Evolutionary conservation across 2,329 filamentous ascomycete genomes (phyloP).

Genomic region (Samsoniella hepiali): DNA sequence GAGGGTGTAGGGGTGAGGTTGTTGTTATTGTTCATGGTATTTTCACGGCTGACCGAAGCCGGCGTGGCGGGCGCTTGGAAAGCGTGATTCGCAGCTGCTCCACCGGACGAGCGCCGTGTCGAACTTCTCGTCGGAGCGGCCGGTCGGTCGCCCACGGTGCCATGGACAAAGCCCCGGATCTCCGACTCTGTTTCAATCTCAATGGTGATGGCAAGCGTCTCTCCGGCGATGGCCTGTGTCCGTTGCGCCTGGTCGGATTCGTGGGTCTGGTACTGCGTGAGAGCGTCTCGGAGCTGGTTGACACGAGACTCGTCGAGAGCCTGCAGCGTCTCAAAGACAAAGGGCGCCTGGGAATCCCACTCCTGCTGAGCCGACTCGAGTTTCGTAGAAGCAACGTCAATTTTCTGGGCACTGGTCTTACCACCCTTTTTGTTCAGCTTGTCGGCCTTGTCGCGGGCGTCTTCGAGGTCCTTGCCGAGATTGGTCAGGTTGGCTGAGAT

Average conservation of each 20-base stretch:
- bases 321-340: slow-evolving; percentile 90
- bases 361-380: slow-evolving; percentile 77
- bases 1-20: slow-evolving; percentile 13
- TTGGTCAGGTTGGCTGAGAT: slow-evolving; percentile 76
- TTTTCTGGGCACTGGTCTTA: slow-evolving; percentile 72
- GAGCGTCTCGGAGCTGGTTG: slow-evolving; percentile 83
- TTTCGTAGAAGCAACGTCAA: slow-evolving; percentile 68
- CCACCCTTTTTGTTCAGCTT: slow-evolving; percentile 77
- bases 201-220: slow-evolving; percentile 75
- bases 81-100: slow-evolving; percentile 20
- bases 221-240: slow-evolving; percentile 69
- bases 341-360: slow-evolving; percentile 93
- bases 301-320: slow-evolving; percentile 83
- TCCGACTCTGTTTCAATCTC: slow-evolving; percentile 86
- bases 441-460: slow-evolving; percentile 79
- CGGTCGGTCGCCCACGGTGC: slow-evolving; percentile 37
- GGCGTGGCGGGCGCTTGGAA: slow-evolving; percentile 7
- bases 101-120: slow-evolving; percentile 40
- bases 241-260: slow-evolving; percentile 84
- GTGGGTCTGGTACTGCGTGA: slow-evolving; percentile 91
- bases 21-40: slow-evolving; percentile 8
- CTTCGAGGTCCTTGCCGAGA: slow-evolving; percentile 81
- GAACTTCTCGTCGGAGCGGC: slow-evolving; percentile 37
- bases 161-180: slow-evolving; percentile 67
- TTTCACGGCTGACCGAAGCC: slow-evolving; percentile 1